A percentile compares a stretch with the other conserved stretches of the same genome.
Evolutionary conservation across 2,329 filamentous ascomycete species (phyloP).

Genomic region (Epichloe sibirici): DNA sequence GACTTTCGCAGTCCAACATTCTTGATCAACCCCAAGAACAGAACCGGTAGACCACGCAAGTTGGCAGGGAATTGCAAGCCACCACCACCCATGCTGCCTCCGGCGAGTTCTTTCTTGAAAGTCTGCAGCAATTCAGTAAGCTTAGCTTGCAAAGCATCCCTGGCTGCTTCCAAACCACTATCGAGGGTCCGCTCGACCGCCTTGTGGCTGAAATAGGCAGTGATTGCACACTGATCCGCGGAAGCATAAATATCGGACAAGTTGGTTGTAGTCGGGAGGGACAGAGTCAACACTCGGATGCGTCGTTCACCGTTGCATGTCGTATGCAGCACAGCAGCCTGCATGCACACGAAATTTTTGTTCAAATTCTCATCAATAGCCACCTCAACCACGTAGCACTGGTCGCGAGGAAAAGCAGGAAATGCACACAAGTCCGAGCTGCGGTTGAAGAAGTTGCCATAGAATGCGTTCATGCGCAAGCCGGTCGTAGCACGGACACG

Average conservation of each 20-base stretch:
- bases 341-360: constrained; percentile 84
- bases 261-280: constrained; percentile 83
- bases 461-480: constrained; percentile 93
- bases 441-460: constrained; percentile 98
- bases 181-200: constrained; percentile 83
- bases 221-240: constrained; percentile 86
- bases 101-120: constrained; percentile 92
- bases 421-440: constrained; percentile 96
- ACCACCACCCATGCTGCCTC: constrained; percentile 89
- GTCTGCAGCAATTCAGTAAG: constrained; percentile 85
- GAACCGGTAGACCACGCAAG: constrained; percentile 70
- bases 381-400: constrained; percentile 95
- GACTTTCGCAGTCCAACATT: constrained; percentile 89
- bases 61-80: constrained; percentile 92
- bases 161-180: constrained; percentile 76
- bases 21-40: constrained; percentile 93
- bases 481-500: constrained; percentile 92
- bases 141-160: constrained; percentile 85
- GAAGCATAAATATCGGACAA: constrained; percentile 88
- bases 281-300: constrained; percentile 87
- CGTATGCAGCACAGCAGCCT: constrained; percentile 90
- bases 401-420: constrained; percentile 92
- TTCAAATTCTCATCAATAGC: constrained; percentile 91
- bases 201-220: constrained; percentile 93
- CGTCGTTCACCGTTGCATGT: constrained; percentile 95